Percentiles rank a stretch among this genome's conserved stretches.
These are phyloP conservation scores for Violaceomyces palustris DNA, from an alignment of 1,284 basidiomycete genomes.

Conservation along the genomic window DNA sequence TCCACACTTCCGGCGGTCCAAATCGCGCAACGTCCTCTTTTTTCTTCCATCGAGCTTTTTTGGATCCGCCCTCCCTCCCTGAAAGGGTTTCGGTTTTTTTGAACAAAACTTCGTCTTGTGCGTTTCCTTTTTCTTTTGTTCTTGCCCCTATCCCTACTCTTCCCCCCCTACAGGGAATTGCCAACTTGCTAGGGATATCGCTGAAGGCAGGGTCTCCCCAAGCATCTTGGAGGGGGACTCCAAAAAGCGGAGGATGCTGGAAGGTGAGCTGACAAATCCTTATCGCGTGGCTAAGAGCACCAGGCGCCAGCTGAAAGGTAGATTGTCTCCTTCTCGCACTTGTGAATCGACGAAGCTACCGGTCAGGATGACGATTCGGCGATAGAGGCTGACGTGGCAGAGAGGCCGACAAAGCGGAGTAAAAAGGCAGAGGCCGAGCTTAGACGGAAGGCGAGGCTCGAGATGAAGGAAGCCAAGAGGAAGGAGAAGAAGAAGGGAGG, in stretches of 20 bases:
- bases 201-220: slow-evolving; percentile 32
- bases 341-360: too few species aligned
- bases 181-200: slow-evolving; percentile 32
- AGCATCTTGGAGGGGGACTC: slow-evolving; percentile 33
- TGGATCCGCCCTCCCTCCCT: too few species aligned
- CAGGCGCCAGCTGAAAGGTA: too few species aligned
- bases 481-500: slow-evolving; percentile 30
- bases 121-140: too few species aligned
- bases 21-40: background rate
- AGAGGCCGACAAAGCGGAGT: slow-evolving; percentile 13
- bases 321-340: too few species aligned
- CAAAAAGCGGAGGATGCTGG: slow-evolving; percentile 23
- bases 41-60: background rate
- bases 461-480: slow-evolving; percentile 6
- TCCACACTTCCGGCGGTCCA: too few species aligned
- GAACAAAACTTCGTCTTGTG: too few species aligned
- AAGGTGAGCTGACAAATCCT: too few species aligned
- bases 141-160: background rate
- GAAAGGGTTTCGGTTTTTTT: too few species aligned
- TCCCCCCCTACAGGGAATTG: slow-evolving; percentile 27
- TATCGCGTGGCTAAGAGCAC: too few species aligned
- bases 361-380: slow-evolving; percentile 23
- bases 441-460: slow-evolving; percentile 7
- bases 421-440: slow-evolving; percentile 11
- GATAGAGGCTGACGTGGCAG: slow-evolving; percentile 9